phyloP scores from a whole-genome alignment of 352 stramenopile species.

The Phytophthora macrochlamydospora region DNA sequence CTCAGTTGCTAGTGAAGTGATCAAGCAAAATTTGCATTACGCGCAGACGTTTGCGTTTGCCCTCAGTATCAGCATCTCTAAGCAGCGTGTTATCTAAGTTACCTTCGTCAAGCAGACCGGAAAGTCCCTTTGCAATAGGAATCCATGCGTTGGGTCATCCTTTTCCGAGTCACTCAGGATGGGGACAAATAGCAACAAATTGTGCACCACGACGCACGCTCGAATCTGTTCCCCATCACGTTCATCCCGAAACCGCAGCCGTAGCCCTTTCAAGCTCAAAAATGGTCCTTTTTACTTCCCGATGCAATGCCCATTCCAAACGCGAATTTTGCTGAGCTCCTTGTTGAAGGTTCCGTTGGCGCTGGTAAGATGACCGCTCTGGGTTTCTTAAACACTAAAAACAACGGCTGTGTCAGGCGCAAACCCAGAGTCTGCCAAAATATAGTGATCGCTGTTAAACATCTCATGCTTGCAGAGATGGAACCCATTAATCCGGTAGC shows the following conservation, averaged over 20 bases:
- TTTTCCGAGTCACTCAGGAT: neutral
- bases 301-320: slow-evolving; percentile 5
- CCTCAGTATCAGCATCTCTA: slow-evolving; percentile 7
- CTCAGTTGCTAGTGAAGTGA: slow-evolving; percentile 4
- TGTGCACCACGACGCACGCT: slow-evolving; percentile 9
- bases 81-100: neutral
- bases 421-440: slow-evolving; percentile 9
- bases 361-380: slow-evolving; percentile 1
- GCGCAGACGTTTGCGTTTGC: slow-evolving; percentile 11
- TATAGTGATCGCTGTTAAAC: slow-evolving; percentile 12
- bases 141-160: slow-evolving; percentile 7
- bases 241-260: slow-evolving; percentile 8
- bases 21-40: slow-evolving; percentile 3
- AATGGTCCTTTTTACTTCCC: slow-evolving; percentile 8
- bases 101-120: slow-evolving; percentile 7
- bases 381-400: slow-evolving; percentile 4
- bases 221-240: slow-evolving; percentile 8
- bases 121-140: slow-evolving; percentile 3
- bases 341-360: slow-evolving; percentile 6
- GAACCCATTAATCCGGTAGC: slow-evolving; percentile 8
- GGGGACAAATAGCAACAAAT: slow-evolving; percentile 6
- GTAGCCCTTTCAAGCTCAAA: slow-evolving; percentile 10
- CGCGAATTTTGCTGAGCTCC: slow-evolving; percentile 10
- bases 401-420: slow-evolving; percentile 6
- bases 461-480: slow-evolving; percentile 5